These are phyloP conservation scores for Samsoniella hepiali DNA, from an alignment of 2,329 filamentous ascomycete species.

Conservation along the genomic window DNA sequence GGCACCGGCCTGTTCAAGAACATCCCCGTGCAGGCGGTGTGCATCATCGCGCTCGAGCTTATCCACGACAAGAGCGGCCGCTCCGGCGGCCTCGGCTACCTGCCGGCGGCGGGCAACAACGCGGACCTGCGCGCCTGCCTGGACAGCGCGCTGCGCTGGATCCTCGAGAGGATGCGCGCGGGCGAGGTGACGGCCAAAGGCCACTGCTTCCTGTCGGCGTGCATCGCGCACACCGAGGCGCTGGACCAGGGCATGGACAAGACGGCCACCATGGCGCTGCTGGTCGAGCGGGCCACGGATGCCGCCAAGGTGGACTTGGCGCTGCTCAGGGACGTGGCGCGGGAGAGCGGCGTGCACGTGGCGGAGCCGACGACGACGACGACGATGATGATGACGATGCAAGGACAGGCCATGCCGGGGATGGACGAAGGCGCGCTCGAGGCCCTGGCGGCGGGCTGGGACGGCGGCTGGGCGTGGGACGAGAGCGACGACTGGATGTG, in stretches of 20 bases:
- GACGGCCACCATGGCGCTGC: conserved; percentile 30
- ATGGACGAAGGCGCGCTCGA: background rate
- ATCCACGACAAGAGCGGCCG: conserved; percentile 44
- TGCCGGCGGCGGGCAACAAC: conserved; percentile 28
- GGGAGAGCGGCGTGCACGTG: conserved; percentile 24
- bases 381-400: background rate
- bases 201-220: conserved; percentile 34
- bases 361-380: background rate
- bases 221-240: conserved; percentile 34
- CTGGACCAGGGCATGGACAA: conserved; percentile 30
- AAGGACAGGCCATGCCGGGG: background rate
- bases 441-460: conserved; percentile 19
- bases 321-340: conserved; percentile 34
- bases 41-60: conserved; percentile 46
- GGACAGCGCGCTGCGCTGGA: conserved; percentile 31
- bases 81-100: conserved; percentile 28
- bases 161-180: conserved; percentile 33
- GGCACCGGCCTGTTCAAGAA: conserved; percentile 43
- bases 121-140: conserved; percentile 34
- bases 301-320: conserved; percentile 30
- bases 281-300: conserved; percentile 28
- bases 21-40: conserved; percentile 37
- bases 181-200: conserved; percentile 45
- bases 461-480: conserved; percentile 17
- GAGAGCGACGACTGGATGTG: conserved; percentile 16